Evolutionary conservation across 257 asterid species (phyloP), one percentile per base, ranked within the genome.

Genomic region (Handroanthus guayacan): DNA sequence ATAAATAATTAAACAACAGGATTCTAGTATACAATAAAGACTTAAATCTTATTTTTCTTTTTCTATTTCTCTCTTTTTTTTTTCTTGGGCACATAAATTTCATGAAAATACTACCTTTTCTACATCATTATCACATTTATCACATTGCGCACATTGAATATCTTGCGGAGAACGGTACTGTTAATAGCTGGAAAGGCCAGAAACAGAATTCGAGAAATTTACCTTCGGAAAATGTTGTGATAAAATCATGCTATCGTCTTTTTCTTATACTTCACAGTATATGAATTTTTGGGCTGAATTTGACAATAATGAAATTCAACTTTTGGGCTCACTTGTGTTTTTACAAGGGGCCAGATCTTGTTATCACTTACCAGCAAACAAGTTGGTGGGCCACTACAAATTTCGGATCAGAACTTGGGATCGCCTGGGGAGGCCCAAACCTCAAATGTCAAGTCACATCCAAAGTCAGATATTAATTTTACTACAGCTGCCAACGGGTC

Each of bases 21-120:
- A 17, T 78, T 39, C 17, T 38, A 11, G 55, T 5, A 39, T 13
- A 39, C 50, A 5, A 44, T 52, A 17, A 38, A 3, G 11, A 36
- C 60, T 16, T 25, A 25, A 25, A 25, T 25, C 31, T 25, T 25
- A 25, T 25, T 25, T 25, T 25, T 25, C 31, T 25, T 25, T 25
- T 25, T 25, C 31, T 25, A 0, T 25, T 25, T 25, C 2, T 39
- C 2, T 16, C 2, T 16, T 16, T 25, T n/a, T 18, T 39, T 8
- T 2, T 18, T 50, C 14, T 45, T 9, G 9, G 20, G 52, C 18
- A 31, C 16, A 68, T 6, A 2, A 36, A 50, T 9, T 10, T 34
- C 48, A 4, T 16, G 11, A 48, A 60, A 10, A 51, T 36, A 31
- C 34, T 50, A 74, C 83, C 78, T 60, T 54, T 57, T 47, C 39